Evolutionary conservation across 2,329 filamentous ascomycete species (phyloP), one percentile per base, ranked within the genome.

Genomic region (Purpureocillium lavendulum): DNA sequence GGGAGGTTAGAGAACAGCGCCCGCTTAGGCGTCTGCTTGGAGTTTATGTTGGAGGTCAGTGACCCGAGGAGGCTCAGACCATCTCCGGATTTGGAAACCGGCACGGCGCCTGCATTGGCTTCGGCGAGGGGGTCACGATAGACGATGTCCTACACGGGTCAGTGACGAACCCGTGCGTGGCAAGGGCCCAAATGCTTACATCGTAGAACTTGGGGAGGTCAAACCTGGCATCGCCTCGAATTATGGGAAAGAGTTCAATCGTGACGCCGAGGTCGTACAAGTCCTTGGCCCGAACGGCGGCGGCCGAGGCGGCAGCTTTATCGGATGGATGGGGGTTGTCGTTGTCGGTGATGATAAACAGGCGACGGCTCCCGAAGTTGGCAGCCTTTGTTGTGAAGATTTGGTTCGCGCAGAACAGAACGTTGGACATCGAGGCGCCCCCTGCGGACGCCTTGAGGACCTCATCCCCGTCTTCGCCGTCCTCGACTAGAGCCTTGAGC

Each of bases 261-360:
- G 77, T 78, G 24, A 96, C 88, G 4, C 89, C 88, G 21, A 97
- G 69, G 56, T 98, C 92, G 56, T 96, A 97, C 16, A 98, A 61
- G 64, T 98, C 92, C 57, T 95, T 94, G 21, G 92, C 92, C 39
- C 89, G 78, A 5, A 92, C 87, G 7, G 86, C 82, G 4, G 92
- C 87, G 29, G 84, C 79, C 12, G 84, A 83, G 38, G 82, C 80
- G 24, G 82, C 70, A 7, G 74, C 69, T 61, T 89, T 92, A 56
- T 86, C 81, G 14, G 75, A 70, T 1, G 69, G 66, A 56, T 94
- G 86, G 4, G 92, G 92, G 47, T 88, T 75, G 57, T 97, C 92
- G 47, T 94, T 87, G 59, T 97, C 88, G 0, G 92, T 97, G 40
- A 98, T 87, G 46, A 98, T 79, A 62, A 98, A 98, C n/a, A 98